These are phyloP conservation scores for Beauveria pseudobassiana DNA, from an alignment of 2,329 filamentous ascomycete species.

Conservation along the genomic window DNA sequence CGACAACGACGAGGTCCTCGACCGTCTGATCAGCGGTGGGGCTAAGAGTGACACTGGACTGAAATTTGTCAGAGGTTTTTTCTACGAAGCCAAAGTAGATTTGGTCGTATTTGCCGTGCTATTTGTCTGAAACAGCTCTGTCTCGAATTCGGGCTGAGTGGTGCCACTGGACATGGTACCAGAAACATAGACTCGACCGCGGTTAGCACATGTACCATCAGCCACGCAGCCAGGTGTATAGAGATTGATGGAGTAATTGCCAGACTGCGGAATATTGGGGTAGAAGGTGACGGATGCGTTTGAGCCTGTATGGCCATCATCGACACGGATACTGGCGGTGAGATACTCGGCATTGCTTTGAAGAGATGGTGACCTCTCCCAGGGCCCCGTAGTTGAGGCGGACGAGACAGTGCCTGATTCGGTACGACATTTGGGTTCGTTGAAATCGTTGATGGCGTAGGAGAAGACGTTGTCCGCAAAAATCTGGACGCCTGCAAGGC, in stretches of 20 bases:
- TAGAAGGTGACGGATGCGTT: constrained; percentile 67
- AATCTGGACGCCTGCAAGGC: constrained; percentile 77
- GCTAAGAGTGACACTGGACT: constrained; percentile 70
- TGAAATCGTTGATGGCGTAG: constrained; percentile 81
- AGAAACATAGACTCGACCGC: constrained; percentile 78
- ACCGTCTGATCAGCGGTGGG: constrained; percentile 58
- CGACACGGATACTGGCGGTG: constrained; percentile 52
- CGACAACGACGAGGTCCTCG: constrained; percentile 68
- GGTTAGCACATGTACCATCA: constrained; percentile 66
- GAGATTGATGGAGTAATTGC: constrained; percentile 84
- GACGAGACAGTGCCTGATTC: constrained; percentile 49
- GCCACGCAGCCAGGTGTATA: constrained; percentile 88
- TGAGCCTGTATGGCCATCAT: constrained; percentile 40
- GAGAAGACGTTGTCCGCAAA: constrained; percentile 79
- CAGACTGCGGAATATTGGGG: constrained; percentile 79
- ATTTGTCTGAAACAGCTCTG: constrained; percentile 79
- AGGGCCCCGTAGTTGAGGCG: constrained; percentile 65
- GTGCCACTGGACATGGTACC: constrained; percentile 54
- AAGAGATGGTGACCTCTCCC: constrained; percentile 60
- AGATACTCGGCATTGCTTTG: constrained; percentile 71
- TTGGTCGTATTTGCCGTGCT: constrained; percentile 95
- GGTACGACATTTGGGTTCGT: constrained; percentile 70
- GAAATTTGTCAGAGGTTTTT: constrained; percentile 63
- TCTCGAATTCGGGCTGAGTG: constrained; percentile 42
- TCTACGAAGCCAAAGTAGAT: constrained; percentile 84